Evolutionary conservation across 169 alveolate species (phyloP), one percentile per base, ranked within the genome.

Genomic region (Besnoitia besnoiti): DNA sequence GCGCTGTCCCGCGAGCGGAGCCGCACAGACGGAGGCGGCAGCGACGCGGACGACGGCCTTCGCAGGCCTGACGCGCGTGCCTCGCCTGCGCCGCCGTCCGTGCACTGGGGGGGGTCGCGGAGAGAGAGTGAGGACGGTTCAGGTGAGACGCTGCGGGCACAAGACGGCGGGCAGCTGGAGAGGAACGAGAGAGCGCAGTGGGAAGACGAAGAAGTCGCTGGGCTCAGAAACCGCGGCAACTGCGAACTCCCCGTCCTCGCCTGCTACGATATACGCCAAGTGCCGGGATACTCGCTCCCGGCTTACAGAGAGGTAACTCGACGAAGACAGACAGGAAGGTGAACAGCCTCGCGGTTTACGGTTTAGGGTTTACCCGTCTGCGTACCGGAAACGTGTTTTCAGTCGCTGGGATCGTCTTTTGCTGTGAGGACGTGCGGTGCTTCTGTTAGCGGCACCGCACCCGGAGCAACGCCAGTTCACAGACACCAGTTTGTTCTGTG

Each of bases 221-320:
- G 24, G 3, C 67, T 5, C 33, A 16, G 67, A 21, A n/a, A 19
- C 4, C 12, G 67, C 30, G 67, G 24, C 67, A 55, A n/a, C 67
- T 55, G 67, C 61, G 21, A 30, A 0, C 14, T 77, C 42, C 87
- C 82, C 0, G 82, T 77, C 39, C 12, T 77, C 61, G 40, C 59
- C 33, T 77, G 87, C 87, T 87, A 67, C 92, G 92, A 89, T 55
- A 39, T 62, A n/a, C 42, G 92, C 62, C 92, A 89, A 73, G 27
- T 89, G 47, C 92, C 92, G 73, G 40, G 77, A 44, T 89, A 49
- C 40, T 21, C 40, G 16, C 46, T 27, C 49, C 67, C 85, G 19
- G 61, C 61, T 16, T 59, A 87, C 61, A 37, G 91, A 40, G 82
- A 59, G 91, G 91, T 87, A 44, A 2, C 67, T n/a, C 16, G 49